Conservation (phyloP, 1,284 basidiomycete genomes). For the Malassezia nana region DNA sequence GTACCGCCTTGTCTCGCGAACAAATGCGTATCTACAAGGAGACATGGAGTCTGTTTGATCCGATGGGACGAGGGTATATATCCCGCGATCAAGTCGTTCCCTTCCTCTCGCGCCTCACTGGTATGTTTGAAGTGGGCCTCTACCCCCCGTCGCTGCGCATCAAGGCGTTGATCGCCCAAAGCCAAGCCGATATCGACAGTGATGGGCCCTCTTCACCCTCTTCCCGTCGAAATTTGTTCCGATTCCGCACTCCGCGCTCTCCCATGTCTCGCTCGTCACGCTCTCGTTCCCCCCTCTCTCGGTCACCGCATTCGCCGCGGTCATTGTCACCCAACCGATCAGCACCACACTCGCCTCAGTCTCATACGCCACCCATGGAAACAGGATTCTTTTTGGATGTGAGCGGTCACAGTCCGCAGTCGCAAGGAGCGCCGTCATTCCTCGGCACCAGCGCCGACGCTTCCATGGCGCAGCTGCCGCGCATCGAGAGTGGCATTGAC, state of each 20-base stretch:
- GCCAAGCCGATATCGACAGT: not conserved
- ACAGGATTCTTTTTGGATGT: not conserved
- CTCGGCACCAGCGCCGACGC: not conserved
- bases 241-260: not conserved
- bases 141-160: slow-evolving; percentile 28
- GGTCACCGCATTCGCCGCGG: not conserved
- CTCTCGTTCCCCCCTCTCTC: not conserved
- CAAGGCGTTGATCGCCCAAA: slow-evolving; percentile 16
- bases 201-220: slow-evolving; percentile 2
- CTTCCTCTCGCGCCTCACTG: slow-evolving; percentile 57
- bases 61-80: slow-evolving; percentile 67
- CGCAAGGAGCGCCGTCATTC: not conserved
- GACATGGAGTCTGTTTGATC: slow-evolving; percentile 77
- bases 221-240: not conserved
- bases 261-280: not conserved
- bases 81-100: slow-evolving; percentile 62
- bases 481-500: slow-evolving; percentile 21
- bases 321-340: not conserved
- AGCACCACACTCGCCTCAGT: not conserved
- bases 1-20: slow-evolving; percentile 71
- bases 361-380: not conserved
- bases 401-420: not conserved
- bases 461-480: not conserved
- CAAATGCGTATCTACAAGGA: slow-evolving; percentile 66
- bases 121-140: slow-evolving; percentile 35